Conservation (phyloP, 2,329 filamentous ascomycete genomes). For the Exophiala phaeomuriformis region DNA sequence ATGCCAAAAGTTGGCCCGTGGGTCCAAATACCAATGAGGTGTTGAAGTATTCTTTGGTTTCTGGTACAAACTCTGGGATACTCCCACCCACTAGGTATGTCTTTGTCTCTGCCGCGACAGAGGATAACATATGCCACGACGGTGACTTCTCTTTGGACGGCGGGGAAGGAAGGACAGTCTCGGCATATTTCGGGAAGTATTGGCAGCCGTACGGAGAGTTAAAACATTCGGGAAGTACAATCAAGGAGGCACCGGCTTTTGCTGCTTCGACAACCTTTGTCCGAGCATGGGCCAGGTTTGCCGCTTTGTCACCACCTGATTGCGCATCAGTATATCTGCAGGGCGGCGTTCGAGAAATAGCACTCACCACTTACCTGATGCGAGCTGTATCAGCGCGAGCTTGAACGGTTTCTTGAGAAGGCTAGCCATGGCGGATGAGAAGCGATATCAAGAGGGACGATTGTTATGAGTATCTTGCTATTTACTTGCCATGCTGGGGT, state of each 20-base stretch:
- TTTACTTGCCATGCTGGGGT: no score
- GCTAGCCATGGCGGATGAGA: slow-evolving; percentile 38
- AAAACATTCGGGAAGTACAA: slow-evolving; percentile 97
- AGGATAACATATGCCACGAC: slow-evolving; percentile 74
- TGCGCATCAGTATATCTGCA: slow-evolving; percentile 15
- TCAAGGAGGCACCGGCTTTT: slow-evolving; percentile 66
- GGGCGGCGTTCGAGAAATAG: background rate
- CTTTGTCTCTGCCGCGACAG: slow-evolving; percentile 69
- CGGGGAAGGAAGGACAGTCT: slow-evolving; percentile 72
- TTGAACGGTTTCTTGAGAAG: slow-evolving; percentile 70
- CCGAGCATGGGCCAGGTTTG: slow-evolving; percentile 75
- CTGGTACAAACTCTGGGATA: slow-evolving; percentile 71
- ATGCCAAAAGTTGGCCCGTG: slow-evolving; percentile 68
- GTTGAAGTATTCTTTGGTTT: slow-evolving; percentile 74
- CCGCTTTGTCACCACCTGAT: slow-evolving; percentile 67
- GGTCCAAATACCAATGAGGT: slow-evolving; percentile 79
- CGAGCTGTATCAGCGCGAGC: slow-evolving; percentile 73
- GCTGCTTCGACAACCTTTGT: slow-evolving; percentile 77
- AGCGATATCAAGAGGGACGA: background rate
- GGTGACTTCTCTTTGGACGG: slow-evolving; percentile 64
- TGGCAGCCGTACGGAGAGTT: slow-evolving; percentile 93
- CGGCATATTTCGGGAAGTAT: slow-evolving; percentile 87
- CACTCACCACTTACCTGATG: slow-evolving; percentile 49
- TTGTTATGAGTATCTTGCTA: no score
- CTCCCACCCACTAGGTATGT: slow-evolving; percentile 84